Evolutionary conservation across 495 filamentous ascomycete species (phyloP).

Genomic region (Penicillium canariense): DNA sequence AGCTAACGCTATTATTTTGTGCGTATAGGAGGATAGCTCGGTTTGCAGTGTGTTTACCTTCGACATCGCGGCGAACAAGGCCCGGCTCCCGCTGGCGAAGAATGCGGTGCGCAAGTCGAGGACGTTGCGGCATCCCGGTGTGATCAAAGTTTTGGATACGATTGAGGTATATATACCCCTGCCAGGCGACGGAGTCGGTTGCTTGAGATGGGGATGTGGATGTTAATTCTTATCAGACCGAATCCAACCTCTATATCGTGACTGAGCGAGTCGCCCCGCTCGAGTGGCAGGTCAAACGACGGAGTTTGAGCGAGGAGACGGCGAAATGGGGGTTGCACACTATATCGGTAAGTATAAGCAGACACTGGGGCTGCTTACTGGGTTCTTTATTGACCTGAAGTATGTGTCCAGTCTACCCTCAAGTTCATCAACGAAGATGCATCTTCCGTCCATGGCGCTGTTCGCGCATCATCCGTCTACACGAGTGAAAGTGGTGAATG

Average conservation of each 20-base stretch:
- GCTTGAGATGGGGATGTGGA: neutral
- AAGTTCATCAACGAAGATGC: conserved; percentile 97
- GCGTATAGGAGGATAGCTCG: conserved; percentile 79
- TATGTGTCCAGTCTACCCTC: conserved; percentile 64
- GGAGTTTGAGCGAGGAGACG: conserved; percentile 80
- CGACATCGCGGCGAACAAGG: conserved; percentile 75
- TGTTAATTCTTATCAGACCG: conserved; percentile 56
- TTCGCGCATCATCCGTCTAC: conserved; percentile 82
- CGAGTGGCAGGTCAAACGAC: conserved; percentile 80
- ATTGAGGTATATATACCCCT: conserved; percentile 67
- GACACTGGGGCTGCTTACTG: neutral
- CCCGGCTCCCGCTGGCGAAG: conserved; percentile 77
- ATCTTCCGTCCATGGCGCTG: conserved; percentile 80
- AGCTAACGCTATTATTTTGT: neutral
- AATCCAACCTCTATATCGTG: conserved; percentile 89
- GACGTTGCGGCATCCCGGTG: conserved; percentile 89
- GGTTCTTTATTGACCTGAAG: conserved; percentile 4
- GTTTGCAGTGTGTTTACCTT: conserved; percentile 96
- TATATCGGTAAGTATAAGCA: conserved; percentile 60
- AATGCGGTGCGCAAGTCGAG: conserved; percentile 91
- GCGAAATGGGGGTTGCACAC: conserved; percentile 92
- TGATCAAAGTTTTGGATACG: conserved; percentile 88
- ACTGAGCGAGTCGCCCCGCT: conserved; percentile 86
- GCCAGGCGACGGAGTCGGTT: neutral
- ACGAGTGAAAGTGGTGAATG: conserved; percentile 95